Evolutionary conservation across 768 basidiomycete genomes (phyloP).

Genomic region (Naganishia randhawae): DNA sequence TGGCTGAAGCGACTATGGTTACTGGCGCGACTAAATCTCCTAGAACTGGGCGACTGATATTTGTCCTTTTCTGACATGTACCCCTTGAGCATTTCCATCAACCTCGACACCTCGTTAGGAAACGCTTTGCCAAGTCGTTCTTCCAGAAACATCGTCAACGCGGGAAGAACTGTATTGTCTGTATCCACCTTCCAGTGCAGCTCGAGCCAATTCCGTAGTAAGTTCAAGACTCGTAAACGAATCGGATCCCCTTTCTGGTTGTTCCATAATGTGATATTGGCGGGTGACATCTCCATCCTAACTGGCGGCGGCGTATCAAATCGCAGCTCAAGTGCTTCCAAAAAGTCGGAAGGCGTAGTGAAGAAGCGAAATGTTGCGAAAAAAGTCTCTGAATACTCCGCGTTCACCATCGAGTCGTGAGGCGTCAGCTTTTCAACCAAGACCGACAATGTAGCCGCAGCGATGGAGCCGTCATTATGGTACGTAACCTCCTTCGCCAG

Average conservation of each 20-base stretch:
- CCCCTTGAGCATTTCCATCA: constrained; percentile 46
- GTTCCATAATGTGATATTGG: constrained; percentile 67
- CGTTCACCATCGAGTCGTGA: constrained; percentile 83
- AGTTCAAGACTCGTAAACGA: constrained; percentile 82
- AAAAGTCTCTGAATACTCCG: constrained; percentile 81
- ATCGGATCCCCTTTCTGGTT: constrained; percentile 84
- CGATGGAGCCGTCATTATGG: constrained; percentile 82
- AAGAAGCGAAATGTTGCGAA: constrained; percentile 94
- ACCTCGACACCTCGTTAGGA: constrained; percentile 47
- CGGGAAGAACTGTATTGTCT: constrained; percentile 62
- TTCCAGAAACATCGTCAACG: constrained; percentile 45
- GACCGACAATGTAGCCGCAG: constrained; percentile 81
- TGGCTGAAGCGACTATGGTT: constrained; percentile 22
- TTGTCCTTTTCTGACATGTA: constrained; percentile 20
- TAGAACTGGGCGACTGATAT: constrained; percentile 19
- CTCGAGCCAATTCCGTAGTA: constrained; percentile 93
- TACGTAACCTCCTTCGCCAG: constrained; percentile 78
- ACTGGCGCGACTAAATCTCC: constrained; percentile 17
- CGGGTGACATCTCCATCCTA: constrained; percentile 49
- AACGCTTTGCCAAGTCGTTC: constrained; percentile 44
- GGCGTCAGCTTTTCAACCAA: constrained; percentile 98
- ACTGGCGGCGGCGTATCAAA: constrained; percentile 63
- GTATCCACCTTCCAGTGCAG: constrained; percentile 74
- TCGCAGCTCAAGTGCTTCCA: constrained; percentile 71
- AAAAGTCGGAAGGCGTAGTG: constrained; percentile 69